These are phyloP conservation scores for Hanseniaspora occidentalis DNA, from an alignment of 805 yeast genomes.

Conservation along the genomic window DNA sequence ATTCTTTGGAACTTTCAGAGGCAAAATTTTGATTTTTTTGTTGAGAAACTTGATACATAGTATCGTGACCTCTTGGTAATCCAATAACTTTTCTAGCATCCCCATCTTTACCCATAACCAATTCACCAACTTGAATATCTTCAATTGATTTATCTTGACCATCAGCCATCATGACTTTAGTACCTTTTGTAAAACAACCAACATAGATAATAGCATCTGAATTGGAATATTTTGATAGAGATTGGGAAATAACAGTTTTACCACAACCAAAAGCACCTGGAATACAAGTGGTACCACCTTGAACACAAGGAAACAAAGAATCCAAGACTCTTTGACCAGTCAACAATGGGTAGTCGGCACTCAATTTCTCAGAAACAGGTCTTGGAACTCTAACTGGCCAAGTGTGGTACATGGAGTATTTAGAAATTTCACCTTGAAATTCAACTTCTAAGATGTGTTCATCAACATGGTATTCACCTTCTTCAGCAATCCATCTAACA, in stretches of 20 bases:
- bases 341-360: slow-evolving; percentile 89
- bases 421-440: slow-evolving; percentile 72
- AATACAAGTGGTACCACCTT: slow-evolving; percentile 99
- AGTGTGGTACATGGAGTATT: slow-evolving; percentile 90
- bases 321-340: slow-evolving; percentile 99
- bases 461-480: slow-evolving; percentile 85
- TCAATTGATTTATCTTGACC: slow-evolving; percentile 27
- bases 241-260: slow-evolving; percentile 95
- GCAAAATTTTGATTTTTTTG: slow-evolving; percentile 7
- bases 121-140: slow-evolving; percentile 26
- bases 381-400: slow-evolving; percentile 99
- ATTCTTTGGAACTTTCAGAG: slow-evolving; percentile 2
- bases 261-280: slow-evolving; percentile 99
- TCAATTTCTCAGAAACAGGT: slow-evolving; percentile 87
- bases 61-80: slow-evolving; percentile 31
- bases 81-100: slow-evolving; percentile 27
- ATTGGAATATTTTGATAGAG: slow-evolving; percentile 92
- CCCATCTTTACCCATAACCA: slow-evolving; percentile 34
- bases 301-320: slow-evolving; percentile 96
- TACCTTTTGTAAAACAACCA: slow-evolving; percentile 43
- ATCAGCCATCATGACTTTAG: slow-evolving; percentile 32
- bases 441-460: slow-evolving; percentile 88
- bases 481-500: slow-evolving; percentile 72
- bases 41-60: slow-evolving; percentile 29
- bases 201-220: slow-evolving; percentile 94